These are phyloP conservation scores for Cunninghamia lanceolata DNA, from an alignment of 75 land plant species.

Conservation along the genomic window DNA sequence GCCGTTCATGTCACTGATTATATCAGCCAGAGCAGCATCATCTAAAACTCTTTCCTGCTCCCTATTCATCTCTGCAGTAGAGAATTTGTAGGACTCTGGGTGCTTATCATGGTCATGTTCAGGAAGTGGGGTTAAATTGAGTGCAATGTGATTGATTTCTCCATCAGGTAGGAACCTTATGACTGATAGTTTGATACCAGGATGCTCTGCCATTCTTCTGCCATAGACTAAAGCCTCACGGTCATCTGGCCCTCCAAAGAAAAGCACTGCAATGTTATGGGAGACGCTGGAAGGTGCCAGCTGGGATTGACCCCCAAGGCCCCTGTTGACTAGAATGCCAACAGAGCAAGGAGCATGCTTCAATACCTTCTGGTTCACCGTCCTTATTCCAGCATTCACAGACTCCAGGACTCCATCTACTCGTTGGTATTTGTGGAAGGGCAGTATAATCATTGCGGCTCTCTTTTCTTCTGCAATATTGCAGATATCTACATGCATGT, in stretches of 20 bases:
- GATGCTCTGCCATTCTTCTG: constrained; percentile 74
- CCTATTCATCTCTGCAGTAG: background rate
- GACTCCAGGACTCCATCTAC: constrained; percentile 58
- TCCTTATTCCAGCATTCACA: constrained; percentile 31
- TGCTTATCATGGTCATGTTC: background rate
- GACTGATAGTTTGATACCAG: constrained; percentile 52
- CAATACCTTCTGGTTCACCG: constrained; percentile 46
- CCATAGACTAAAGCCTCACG: constrained; percentile 74
- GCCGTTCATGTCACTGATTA: background rate
- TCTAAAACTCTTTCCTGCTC: constrained; percentile 8
- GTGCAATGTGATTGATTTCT: background rate
- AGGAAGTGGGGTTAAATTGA: constrained; percentile 23
- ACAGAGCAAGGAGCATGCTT: constrained; percentile 70
- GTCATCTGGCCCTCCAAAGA: constrained; percentile 78
- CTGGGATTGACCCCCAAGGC: constrained; percentile 41
- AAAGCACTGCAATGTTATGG: constrained; percentile 41
- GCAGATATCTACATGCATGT: constrained; percentile 90
- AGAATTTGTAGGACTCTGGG: background rate
- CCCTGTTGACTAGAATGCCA: constrained; percentile 64
- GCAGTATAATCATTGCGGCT: constrained; percentile 63
- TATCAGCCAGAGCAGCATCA: constrained; percentile 15
- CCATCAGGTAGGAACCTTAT: constrained; percentile 34
- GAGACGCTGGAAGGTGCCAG: constrained; percentile 35
- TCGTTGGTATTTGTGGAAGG: constrained; percentile 72
- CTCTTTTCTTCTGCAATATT: constrained; percentile 53